Base-by-base conservation (phyloP, 495 filamentous ascomycete species). In the Endocarpon pusillum region DNA sequence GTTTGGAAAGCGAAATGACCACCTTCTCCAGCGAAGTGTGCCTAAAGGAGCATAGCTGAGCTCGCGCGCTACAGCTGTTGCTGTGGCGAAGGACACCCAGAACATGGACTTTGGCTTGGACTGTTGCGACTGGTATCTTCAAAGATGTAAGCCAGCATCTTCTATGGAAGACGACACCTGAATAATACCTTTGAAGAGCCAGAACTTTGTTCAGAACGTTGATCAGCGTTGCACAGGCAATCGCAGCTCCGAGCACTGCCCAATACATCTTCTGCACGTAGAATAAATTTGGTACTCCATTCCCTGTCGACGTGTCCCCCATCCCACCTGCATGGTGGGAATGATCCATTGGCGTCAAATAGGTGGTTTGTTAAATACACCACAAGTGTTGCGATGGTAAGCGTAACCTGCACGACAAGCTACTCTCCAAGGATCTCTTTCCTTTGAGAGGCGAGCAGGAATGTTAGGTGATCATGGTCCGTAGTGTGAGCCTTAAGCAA, bases 1-100 rank as follows among this genome's bases (percentile, higher is more conserved):
- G 2, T 53, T 50, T n/a, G 53, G 45, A 22, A 36, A 73, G 64
- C 27, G 74, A 71, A 42, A 61, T 3, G 41, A 47, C 10, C 39
- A 45, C n/a, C 56, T 46, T 17, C 59, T 51, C 4, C 71, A 29
- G 2, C 61, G 58, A 33, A 78, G 40, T 35, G 71, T 67, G 21
- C 65, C 53, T 33, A 58, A 33, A 8, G 76, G 69, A 6, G 69
- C 75, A 45, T 80, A 71, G 46, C 64, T 66, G 21, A 68, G 56
- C 51, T 89, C 81, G 38, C 81, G 69, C 14, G 53, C 43, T 19
- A 78, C 57, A 1, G 81, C 81, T 21, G 76, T 78, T 18, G 67
- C 38, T 1, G 81, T 84, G 7, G 80, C 80, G 57, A 69, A 74
- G 28, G 46, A 27, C 20, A 62, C 55, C 33, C 69, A 54, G 33